These are phyloP conservation scores for Emergomyces africanus DNA, from an alignment of 2,329 filamentous ascomycete species.

Conservation along the genomic window DNA sequence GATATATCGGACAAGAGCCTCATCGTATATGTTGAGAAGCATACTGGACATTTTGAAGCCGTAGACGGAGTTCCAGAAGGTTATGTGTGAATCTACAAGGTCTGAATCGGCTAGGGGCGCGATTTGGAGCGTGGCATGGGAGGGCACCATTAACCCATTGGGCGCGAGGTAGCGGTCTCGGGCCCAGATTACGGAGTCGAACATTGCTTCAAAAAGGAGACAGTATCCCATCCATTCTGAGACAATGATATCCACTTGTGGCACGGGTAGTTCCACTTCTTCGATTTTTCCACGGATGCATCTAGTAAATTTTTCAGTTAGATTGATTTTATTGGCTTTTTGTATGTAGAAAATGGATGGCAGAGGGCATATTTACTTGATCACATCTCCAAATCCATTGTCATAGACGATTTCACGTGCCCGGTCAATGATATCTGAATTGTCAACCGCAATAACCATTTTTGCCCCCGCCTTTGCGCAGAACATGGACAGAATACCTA, in stretches of 20 bases:
- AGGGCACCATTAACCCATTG: conserved; percentile 73
- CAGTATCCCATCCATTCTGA: conserved; percentile 98
- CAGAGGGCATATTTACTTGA: conserved; percentile 43
- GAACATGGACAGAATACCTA: conserved; percentile 85
- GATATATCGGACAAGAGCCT: conserved; percentile 54
- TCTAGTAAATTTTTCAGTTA: conserved; percentile 16
- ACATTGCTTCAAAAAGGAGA: conserved; percentile 88
- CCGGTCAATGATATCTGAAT: conserved; percentile 78
- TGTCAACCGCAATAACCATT: conserved; percentile 81
- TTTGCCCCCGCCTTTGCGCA: conserved; percentile 80
- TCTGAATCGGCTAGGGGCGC: conserved; percentile 68
- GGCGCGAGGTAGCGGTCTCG: conserved; percentile 73
- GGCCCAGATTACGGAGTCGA: conserved; percentile 80
- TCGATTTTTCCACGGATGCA: conserved; percentile 79
- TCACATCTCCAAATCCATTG: conserved; percentile 60
- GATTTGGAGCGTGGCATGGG: conserved; percentile 69
- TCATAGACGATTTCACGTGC: conserved; percentile 72
- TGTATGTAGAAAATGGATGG: background rate
- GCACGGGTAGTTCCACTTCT: conserved; percentile 64
- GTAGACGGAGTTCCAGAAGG: conserved; percentile 87
- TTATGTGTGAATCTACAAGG: conserved; percentile 62
- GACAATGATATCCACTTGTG: conserved; percentile 83
- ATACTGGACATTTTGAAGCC: conserved; percentile 91
- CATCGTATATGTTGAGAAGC: conserved; percentile 68
- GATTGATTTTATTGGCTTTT: background rate